phyloP scores from a whole-genome alignment of 345 rosid genomes.

The Angophora floribunda region DNA sequence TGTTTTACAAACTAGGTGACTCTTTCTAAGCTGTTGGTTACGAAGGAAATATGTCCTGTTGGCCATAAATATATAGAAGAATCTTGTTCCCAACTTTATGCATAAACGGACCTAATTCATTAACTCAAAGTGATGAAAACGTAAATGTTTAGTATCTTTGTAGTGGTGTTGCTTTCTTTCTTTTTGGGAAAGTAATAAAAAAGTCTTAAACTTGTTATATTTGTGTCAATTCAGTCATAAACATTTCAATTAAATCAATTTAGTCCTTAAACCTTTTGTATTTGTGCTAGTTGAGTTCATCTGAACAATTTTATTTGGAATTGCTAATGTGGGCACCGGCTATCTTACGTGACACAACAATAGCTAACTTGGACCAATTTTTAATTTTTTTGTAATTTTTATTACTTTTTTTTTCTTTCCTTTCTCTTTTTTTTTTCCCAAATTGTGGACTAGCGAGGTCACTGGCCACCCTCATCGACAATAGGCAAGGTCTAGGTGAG shows the following conservation, averaged over 20 bases:
- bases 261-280: too few species aligned
- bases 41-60: background rate
- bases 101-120: background rate
- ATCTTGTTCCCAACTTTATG: background rate
- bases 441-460: background rate
- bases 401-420: background rate
- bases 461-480: rapidly evolving
- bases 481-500: rapidly evolving
- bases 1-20: background rate
- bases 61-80: background rate
- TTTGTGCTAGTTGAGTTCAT: background rate
- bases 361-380: too few species aligned
- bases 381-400: too few species aligned
- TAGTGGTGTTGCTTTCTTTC: background rate
- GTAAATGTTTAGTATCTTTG: background rate
- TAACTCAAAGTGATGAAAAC: background rate
- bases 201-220: too few species aligned
- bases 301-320: rapidly evolving
- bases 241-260: too few species aligned
- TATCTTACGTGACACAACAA: background rate
- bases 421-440: too few species aligned
- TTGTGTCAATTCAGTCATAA: too few species aligned
- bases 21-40: background rate
- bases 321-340: background rate
- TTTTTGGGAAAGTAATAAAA: too few species aligned